Percentiles rank a stretch among this genome's conserved stretches.
These are phyloP conservation scores for Ceratocystiopsis brevicomis DNA, from an alignment of 2,329 filamentous ascomycete species.

Conservation along the genomic window DNA sequence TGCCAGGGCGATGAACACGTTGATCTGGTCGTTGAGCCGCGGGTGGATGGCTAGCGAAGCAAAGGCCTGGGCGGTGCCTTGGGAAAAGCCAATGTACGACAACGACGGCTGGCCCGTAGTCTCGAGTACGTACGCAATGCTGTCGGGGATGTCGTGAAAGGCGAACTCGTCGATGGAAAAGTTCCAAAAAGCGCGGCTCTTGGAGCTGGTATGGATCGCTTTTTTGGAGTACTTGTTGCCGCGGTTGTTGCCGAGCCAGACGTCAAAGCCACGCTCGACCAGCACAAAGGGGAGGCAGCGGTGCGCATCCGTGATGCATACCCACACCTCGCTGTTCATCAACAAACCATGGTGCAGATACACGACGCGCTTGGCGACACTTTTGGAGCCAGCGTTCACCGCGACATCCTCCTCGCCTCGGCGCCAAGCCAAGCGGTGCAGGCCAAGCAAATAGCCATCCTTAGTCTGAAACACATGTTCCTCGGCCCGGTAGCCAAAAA, in stretches of 20 bases:
- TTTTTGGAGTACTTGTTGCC: slow-evolving; percentile 99
- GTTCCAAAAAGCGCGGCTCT: slow-evolving; percentile 71
- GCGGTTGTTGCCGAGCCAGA: slow-evolving; percentile 94
- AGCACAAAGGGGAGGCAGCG: slow-evolving; percentile 75
- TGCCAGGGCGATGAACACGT: slow-evolving; percentile 89
- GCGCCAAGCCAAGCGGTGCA: slow-evolving; percentile 71
- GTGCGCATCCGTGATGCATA: slow-evolving; percentile 72
- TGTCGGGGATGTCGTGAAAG: slow-evolving; percentile 91
- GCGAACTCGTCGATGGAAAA: slow-evolving; percentile 98
- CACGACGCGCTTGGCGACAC: slow-evolving; percentile 63
- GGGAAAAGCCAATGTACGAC: slow-evolving; percentile 93
- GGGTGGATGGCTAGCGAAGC: slow-evolving; percentile 85
- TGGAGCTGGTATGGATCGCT: slow-evolving; percentile 56
- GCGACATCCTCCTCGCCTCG: slow-evolving; percentile 62
- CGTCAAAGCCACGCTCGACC: slow-evolving; percentile 82
- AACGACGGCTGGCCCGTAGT: slow-evolving; percentile 67
- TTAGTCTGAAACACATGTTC: slow-evolving; percentile 90
- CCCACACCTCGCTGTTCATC: slow-evolving; percentile 99
- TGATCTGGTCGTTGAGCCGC: slow-evolving; percentile 75
- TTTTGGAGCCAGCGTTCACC: slow-evolving; percentile 53
- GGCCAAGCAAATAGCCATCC: slow-evolving; percentile 79
- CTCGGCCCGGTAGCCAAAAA: slow-evolving; percentile 85
- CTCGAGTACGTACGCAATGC: slow-evolving; percentile 75
- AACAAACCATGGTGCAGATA: slow-evolving; percentile 91
- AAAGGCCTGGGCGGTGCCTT: slow-evolving; percentile 93